phyloP scores from a whole-genome alignment of 257 asterid species.

The Jacaranda mimosifolia region DNA sequence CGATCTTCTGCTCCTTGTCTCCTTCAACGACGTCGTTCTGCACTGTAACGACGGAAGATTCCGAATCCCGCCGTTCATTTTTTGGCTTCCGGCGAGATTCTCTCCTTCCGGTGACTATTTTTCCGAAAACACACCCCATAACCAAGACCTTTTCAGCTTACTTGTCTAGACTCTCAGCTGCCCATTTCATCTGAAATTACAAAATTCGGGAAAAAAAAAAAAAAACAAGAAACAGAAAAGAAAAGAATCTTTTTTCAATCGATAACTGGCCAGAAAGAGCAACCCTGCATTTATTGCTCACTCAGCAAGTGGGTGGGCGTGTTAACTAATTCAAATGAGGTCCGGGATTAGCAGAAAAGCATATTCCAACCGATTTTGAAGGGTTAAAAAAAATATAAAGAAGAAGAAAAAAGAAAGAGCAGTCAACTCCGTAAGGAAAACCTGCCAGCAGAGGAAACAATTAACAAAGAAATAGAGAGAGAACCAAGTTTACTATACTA shows the following conservation, averaged over 20 bases:
- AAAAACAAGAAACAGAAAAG: too few relatives aligned
- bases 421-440: not conserved
- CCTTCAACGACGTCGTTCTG: constrained; percentile 33
- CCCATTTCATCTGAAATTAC: constrained; percentile 28
- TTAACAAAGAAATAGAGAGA: not conserved
- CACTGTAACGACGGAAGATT: constrained; percentile 18
- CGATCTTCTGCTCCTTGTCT: constrained; percentile 39
- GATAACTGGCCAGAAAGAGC: constrained; percentile 20
- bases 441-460: not conserved
- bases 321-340: constrained; percentile 31
- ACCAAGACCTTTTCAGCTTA: not conserved
- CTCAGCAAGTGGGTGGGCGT: constrained; percentile 33
- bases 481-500: not conserved
- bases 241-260: constrained; percentile 25
- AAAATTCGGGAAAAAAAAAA: not conserved
- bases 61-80: constrained; percentile 29
- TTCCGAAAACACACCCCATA: constrained; percentile 74
- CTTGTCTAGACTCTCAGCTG: constrained; percentile 19
- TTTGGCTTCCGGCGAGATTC: constrained; percentile 36
- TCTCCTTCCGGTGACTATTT: constrained; percentile 28
- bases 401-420: not conserved
- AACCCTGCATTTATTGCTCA: constrained; percentile 38
- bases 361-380: not conserved
- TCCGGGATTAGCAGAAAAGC: not conserved
- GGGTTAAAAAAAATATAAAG: not conserved